These are phyloP conservation scores for Gossypium mustelinum DNA, from an alignment of 345 rosid genomes.

Conservation along the genomic window DNA sequence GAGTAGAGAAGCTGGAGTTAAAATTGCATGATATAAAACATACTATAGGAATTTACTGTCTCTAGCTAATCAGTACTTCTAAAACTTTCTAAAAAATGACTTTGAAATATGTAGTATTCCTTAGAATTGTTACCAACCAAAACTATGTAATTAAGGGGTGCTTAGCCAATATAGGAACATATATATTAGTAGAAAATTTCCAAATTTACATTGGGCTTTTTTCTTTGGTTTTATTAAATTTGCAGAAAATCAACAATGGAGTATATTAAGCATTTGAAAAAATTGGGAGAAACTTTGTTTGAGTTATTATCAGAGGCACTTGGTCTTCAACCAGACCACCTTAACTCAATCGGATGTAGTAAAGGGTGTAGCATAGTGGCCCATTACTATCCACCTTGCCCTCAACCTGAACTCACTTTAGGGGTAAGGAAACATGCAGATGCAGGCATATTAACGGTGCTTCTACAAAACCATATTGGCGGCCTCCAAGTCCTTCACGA, in stretches of 20 bases:
- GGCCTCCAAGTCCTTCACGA: slow-evolving; percentile 11
- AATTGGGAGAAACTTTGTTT: background rate
- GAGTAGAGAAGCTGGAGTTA: too few species aligned
- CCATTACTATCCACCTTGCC: slow-evolving; percentile 34
- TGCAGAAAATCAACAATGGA: slow-evolving; percentile 12
- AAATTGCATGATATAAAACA: too few species aligned
- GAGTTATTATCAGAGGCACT: slow-evolving; percentile 21
- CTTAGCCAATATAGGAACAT: too few species aligned
- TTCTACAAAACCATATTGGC: background rate
- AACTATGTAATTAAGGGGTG: too few species aligned
- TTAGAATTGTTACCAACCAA: too few species aligned
- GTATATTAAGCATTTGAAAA: background rate
- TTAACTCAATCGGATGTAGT: slow-evolving; percentile 22
- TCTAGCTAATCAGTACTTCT: too few species aligned
- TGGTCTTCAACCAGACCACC: slow-evolving; percentile 16
- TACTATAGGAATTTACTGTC: too few species aligned
- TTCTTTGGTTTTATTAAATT: background rate
- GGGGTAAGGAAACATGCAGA: slow-evolving; percentile 28
- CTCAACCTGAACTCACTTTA: slow-evolving; percentile 31
- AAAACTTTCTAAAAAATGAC: too few species aligned
- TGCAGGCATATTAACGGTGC: background rate
- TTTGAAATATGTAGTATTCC: too few species aligned
- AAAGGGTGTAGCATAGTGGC: slow-evolving; percentile 16
- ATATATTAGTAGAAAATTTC: too few species aligned
- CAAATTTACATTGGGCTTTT: background rate